These are phyloP conservation scores for Wickerhamomyces subpelliculosus DNA, from an alignment of 805 yeast genomes.

Conservation along the genomic window DNA sequence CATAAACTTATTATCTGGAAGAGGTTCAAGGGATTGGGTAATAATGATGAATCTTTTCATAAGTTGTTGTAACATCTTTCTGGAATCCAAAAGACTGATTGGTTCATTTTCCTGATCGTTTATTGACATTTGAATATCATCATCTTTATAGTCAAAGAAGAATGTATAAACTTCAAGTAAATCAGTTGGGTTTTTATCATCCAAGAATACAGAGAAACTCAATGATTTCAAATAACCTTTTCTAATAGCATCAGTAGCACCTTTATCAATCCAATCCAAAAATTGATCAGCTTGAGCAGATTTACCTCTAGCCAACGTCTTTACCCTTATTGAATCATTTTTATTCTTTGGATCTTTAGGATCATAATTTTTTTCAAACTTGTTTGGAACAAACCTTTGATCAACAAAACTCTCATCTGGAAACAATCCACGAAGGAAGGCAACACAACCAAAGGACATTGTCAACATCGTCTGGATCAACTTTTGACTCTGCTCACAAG, in stretches of 20 bases:
- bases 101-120: constrained; percentile 9
- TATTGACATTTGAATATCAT: constrained; percentile 21
- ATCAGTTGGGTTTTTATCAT: constrained; percentile 34
- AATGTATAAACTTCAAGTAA: constrained; percentile 47
- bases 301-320: constrained; percentile 40
- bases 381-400: constrained; percentile 35
- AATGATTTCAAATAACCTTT: constrained; percentile 36
- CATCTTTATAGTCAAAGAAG: constrained; percentile 33
- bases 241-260: constrained; percentile 39
- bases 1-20: constrained; percentile 41
- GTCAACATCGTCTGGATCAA: constrained; percentile 40
- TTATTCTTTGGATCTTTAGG: constrained; percentile 21
- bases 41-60: constrained; percentile 44
- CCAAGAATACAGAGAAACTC: constrained; percentile 38
- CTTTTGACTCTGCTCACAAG: constrained; percentile 36
- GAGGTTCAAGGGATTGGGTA: constrained; percentile 46
- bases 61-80: constrained; percentile 39
- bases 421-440: constrained; percentile 50
- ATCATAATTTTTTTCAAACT: constrained; percentile 21
- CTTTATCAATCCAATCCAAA: constrained; percentile 47
- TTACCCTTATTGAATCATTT: constrained; percentile 35
- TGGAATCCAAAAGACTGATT: constrained; percentile 26
- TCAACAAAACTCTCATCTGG: constrained; percentile 49
- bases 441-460: constrained; percentile 51
- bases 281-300: constrained; percentile 41